These are phyloP conservation scores for Rhazya stricta DNA, from an alignment of 257 asterid species.

Conservation along the genomic window DNA sequence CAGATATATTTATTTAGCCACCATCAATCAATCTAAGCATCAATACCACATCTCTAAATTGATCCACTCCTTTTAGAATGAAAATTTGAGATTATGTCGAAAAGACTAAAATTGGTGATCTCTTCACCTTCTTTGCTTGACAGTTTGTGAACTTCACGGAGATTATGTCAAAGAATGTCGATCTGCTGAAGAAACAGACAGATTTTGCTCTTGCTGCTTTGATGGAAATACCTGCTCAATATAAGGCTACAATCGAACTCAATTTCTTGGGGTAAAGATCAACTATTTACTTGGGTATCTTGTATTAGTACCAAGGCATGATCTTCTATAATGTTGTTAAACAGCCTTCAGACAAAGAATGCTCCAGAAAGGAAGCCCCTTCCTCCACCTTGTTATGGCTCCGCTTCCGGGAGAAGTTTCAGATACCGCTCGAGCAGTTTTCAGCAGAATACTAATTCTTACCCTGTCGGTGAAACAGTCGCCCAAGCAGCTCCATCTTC, in stretches of 20 bases:
- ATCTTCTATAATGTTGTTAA: neutral
- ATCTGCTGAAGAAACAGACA: slow-evolving; percentile 59
- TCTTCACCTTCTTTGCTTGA: neutral
- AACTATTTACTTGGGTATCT: slow-evolving; percentile 6
- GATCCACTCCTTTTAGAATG: neutral
- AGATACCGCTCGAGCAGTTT: slow-evolving; percentile 40
- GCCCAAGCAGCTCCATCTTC: slow-evolving; percentile 25
- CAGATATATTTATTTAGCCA: neutral
- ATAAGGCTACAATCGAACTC: slow-evolving; percentile 87
- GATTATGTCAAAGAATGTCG: slow-evolving; percentile 62
- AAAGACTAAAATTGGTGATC: neutral
- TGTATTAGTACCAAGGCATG: neutral
- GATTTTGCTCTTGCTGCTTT: slow-evolving; percentile 89
- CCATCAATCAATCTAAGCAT: neutral
- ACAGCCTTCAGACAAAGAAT: slow-evolving; percentile 56
- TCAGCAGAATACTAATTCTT: slow-evolving; percentile 45
- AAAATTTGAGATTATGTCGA: neutral
- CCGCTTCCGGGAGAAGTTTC: slow-evolving; percentile 41
- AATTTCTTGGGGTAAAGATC: slow-evolving; percentile 62
- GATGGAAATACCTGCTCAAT: slow-evolving; percentile 94
- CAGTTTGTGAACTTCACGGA: slow-evolving; percentile 91
- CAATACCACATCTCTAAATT: neutral
- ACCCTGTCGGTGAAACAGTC: slow-evolving; percentile 21
- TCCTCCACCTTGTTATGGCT: slow-evolving; percentile 67
- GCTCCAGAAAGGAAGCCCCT: slow-evolving; percentile 63